Conservation (phyloP, 179 eudicot species). For the Beta corolliflora region DNA sequence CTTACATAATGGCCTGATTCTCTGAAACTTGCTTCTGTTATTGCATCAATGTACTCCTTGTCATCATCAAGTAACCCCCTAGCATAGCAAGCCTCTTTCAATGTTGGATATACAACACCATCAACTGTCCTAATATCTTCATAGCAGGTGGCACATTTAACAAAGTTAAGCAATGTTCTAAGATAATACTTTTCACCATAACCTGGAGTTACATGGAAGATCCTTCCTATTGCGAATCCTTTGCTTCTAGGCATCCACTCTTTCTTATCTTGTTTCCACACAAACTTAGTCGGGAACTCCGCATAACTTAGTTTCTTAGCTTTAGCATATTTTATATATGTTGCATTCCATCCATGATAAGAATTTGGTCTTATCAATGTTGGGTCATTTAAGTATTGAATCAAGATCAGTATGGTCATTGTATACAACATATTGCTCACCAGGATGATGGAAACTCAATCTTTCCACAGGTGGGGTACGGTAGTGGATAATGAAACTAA, state of each 20-base stretch:
- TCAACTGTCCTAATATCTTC: background rate
- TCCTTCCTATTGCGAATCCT: background rate
- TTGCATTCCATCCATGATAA: conserved; percentile 30
- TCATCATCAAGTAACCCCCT: conserved; percentile 24
- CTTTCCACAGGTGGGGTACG: background rate
- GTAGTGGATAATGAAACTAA: conserved; percentile 13
- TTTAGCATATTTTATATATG: background rate
- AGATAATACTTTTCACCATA: too few species aligned
- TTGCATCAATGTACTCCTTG: conserved; percentile 19
- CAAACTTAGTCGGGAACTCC: background rate
- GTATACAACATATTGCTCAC: background rate
- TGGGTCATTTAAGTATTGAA: background rate
- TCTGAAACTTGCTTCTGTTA: conserved; percentile 13
- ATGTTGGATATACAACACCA: background rate
- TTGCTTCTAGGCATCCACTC: background rate
- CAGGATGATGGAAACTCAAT: background rate
- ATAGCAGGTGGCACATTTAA: background rate
- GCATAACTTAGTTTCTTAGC: background rate
- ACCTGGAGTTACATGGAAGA: background rate
- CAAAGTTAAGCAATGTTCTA: too few species aligned
- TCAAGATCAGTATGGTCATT: background rate
- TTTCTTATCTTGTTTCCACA: background rate
- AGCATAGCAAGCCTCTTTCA: conserved; percentile 18
- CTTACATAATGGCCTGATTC: background rate
- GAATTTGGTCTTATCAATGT: background rate